phyloP scores from a whole-genome alignment of 2,329 filamentous ascomycete genomes.

The Penicillium sp. region DNA sequence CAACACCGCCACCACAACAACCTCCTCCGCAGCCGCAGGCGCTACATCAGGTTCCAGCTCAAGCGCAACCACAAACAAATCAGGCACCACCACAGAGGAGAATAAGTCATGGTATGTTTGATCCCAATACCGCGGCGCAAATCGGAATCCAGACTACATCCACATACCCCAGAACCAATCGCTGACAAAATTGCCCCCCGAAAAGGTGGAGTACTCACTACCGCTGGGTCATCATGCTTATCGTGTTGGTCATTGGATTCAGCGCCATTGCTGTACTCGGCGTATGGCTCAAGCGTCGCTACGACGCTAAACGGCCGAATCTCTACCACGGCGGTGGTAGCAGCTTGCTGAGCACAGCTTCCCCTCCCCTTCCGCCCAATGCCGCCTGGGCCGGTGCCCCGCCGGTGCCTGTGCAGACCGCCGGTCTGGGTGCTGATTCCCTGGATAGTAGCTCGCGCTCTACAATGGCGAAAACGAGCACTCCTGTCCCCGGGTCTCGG shows the following conservation, averaged over 20 bases:
- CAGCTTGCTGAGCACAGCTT: slow-evolving; percentile 18
- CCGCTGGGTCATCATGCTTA: slow-evolving; percentile 79
- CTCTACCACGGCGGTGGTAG: slow-evolving; percentile 35
- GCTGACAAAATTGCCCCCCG: neutral
- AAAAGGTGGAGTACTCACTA: slow-evolving; percentile 57
- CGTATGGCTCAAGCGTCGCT: slow-evolving; percentile 70
- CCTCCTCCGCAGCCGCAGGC: slow-evolving; percentile 25
- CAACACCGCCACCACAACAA: slow-evolving; percentile 28
- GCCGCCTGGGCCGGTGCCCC: slow-evolving; percentile 20
- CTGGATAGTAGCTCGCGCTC: slow-evolving; percentile 34
- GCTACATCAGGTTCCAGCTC: slow-evolving; percentile 8
- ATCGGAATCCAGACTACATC: neutral
- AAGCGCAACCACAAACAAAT: slow-evolving; percentile 3
- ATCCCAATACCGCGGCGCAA: neutral
- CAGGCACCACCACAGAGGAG: slow-evolving; percentile 7
- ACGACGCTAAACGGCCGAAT: slow-evolving; percentile 59
- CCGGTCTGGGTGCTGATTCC: slow-evolving; percentile 21
- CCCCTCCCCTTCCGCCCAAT: slow-evolving; percentile 17
- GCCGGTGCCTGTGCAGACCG: slow-evolving; percentile 13
- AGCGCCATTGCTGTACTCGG: slow-evolving; percentile 65
- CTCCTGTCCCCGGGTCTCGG: slow-evolving; percentile 11
- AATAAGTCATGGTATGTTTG: slow-evolving; percentile 29
- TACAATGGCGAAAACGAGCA: slow-evolving; percentile 19
- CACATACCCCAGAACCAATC: neutral
- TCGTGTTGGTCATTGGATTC: slow-evolving; percentile 70